Conservation (phyloP, 768 basidiomycete species). For the Panaeolus cyanescens region DNA sequence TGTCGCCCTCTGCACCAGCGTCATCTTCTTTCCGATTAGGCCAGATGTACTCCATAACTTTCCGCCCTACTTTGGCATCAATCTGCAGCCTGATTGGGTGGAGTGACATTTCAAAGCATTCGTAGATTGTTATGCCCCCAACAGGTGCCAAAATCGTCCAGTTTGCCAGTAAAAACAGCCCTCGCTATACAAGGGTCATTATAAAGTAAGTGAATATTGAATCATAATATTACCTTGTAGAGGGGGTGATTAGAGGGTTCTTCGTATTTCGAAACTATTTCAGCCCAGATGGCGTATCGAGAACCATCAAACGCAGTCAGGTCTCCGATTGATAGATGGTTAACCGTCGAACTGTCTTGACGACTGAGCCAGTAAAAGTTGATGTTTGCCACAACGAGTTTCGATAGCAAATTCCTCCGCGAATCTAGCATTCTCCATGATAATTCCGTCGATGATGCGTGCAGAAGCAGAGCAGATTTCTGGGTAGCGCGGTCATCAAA, state of each 20-base stretch:
- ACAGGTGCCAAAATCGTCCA: constrained; percentile 90
- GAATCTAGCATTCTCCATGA: constrained; percentile 91
- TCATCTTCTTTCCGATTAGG: constrained; percentile 52
- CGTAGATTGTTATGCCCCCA: constrained; percentile 90
- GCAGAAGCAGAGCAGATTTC: constrained; percentile 79
- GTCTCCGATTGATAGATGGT: constrained; percentile 72
- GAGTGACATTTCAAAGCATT: constrained; percentile 76
- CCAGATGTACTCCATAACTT: constrained; percentile 90
- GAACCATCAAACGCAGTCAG: constrained; percentile 87
- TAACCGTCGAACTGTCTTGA: constrained; percentile 86
- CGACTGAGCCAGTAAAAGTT: constrained; percentile 83
- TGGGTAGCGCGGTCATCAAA: constrained; percentile 64
- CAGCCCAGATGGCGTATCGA: constrained; percentile 80
- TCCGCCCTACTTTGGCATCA: constrained; percentile 77
- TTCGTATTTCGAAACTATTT: constrained; percentile 81
- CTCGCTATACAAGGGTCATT: constrained; percentile 45
- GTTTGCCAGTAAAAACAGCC: constrained; percentile 72
- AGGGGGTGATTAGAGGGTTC: constrained; percentile 71
- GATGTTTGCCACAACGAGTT: constrained; percentile 79
- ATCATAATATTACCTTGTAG: constrained; percentile 53
- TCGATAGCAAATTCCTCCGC: constrained; percentile 71
- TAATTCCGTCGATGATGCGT: constrained; percentile 82
- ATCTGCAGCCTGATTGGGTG: constrained; percentile 88
- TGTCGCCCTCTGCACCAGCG: constrained; percentile 18
- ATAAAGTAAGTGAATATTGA: not conserved